Evolutionary conservation across 169 alveolate genomes (phyloP), one percentile per base, ranked within the genome.

Genomic region (Cryptosporidium ryanae): DNA sequence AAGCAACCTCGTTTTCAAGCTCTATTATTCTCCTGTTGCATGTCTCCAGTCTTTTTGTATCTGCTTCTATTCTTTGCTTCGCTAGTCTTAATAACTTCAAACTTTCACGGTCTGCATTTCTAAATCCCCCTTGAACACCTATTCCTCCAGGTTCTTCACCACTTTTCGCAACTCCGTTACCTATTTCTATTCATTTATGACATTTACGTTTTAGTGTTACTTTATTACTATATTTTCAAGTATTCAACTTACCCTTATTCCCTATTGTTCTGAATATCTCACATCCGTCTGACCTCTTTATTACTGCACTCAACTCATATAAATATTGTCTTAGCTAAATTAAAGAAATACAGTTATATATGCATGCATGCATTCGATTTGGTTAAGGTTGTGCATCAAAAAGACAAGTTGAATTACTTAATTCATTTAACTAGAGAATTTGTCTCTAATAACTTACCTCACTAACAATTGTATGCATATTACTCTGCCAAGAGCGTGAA

Each of bases 401-500:
- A 38, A 38, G 6, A 34, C 44, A 34, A 34, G 6, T 34, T 38
- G 8, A 38, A n/a, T n/a, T n/a, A n/a, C 0, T 38, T 38, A 38
- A 38, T 10, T 38, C 8, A 38, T 38, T 38, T 38, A 38, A 38
- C n/a, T n/a, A 10, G 1, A 0, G 8, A 38, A 38, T 38, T 38
- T 38, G 46, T 38, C 13, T 38, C 46, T 2, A 68, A 7, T 31
- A 46, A 61, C 91, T 64, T 57, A 91, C 94, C 82, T 91, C 94
- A 52, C 93, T 87, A 29, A 90, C 93, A 82, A 91, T 54, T 34
- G 94, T 92, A 43, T 91, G 82, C 57, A 91, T 82, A 50, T 91
- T 91, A 6, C 90, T 82, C 59, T 91, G 94, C 94, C 94, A 91
- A 15, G 92, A 90, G 44, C 94, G 84, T 18, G 94, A 89, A 15